Percentiles rank a stretch among this genome's conserved stretches.
phyloP scores from a whole-genome alignment of 768 basidiomycete genomes.

The Tulasnella sp. region DNA sequence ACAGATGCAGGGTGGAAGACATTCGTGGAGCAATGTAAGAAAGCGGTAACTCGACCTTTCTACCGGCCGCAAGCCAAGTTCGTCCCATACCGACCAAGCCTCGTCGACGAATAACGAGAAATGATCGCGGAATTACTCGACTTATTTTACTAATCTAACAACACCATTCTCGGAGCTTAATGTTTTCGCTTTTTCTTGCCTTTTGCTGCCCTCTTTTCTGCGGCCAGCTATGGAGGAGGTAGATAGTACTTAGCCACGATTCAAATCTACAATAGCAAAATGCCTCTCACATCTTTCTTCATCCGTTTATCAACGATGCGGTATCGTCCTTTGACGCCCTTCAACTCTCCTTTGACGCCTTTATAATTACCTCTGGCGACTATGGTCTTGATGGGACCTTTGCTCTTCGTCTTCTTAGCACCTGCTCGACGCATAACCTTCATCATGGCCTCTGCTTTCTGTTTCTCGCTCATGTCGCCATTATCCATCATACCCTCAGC shows the following conservation, averaged over 20 bases:
- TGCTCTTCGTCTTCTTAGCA: slow-evolving; percentile 62
- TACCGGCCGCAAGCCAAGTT: slow-evolving; percentile 21
- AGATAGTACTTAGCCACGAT: slow-evolving; percentile 20
- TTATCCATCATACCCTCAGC: slow-evolving; percentile 90
- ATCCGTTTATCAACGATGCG: slow-evolving; percentile 91
- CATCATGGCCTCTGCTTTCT: slow-evolving; percentile 91
- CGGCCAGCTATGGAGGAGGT: slow-evolving; percentile 60
- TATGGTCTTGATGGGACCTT: slow-evolving; percentile 73
- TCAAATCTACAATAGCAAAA: slow-evolving; percentile 21
- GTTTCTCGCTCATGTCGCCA: slow-evolving; percentile 86
- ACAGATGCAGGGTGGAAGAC: background rate
- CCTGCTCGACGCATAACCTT: slow-evolving; percentile 80
- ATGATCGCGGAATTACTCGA: background rate
- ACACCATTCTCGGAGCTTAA: background rate
- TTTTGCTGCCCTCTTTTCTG: slow-evolving; percentile 75
- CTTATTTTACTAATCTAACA: background rate
- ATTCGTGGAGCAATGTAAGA: slow-evolving; percentile 11
- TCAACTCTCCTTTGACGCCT: slow-evolving; percentile 88
- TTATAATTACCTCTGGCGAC: slow-evolving; percentile 89
- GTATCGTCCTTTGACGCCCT: slow-evolving; percentile 93
- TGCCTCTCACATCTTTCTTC: slow-evolving; percentile 74
- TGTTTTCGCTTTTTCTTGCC: slow-evolving; percentile 48
- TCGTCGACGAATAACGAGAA: background rate
- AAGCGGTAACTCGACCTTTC: slow-evolving; percentile 3
- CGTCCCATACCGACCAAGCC: background rate